Percentiles rank a stretch among this genome's conserved stretches.
Evolutionary conservation across 257 asterid genomes (phyloP).

Genomic region (Datura wrightii): DNA sequence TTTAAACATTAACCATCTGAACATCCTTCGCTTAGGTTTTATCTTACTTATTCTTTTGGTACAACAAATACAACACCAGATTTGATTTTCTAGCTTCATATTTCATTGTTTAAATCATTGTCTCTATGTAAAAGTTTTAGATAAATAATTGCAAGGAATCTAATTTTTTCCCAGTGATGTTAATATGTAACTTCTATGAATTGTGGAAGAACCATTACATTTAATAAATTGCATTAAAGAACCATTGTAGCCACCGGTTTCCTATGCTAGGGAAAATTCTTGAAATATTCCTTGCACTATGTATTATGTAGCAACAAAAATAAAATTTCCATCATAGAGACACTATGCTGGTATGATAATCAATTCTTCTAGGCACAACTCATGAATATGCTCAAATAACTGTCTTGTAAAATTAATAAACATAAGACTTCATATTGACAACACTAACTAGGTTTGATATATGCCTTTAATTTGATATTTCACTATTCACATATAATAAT

Average conservation of each 20-base stretch:
- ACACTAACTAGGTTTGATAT: no score
- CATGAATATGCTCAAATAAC: constrained; percentile 6
- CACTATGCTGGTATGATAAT: background rate
- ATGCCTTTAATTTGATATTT: no score
- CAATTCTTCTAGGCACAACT: background rate
- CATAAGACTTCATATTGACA: background rate
- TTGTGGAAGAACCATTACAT: no score
- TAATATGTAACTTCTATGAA: background rate
- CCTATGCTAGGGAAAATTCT: background rate
- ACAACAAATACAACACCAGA: background rate
- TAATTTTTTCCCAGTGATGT: background rate
- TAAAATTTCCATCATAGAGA: no score
- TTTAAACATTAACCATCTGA: no score
- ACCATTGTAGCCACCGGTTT: background rate
- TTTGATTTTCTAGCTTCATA: background rate
- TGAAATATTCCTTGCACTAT: background rate
- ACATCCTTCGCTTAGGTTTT: background rate
- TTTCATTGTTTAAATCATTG: background rate
- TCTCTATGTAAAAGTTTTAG: background rate
- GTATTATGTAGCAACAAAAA: background rate
- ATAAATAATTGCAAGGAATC: background rate
- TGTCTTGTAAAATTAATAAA: background rate
- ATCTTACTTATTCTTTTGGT: background rate
- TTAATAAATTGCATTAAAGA: background rate
- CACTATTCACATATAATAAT: background rate